Conservation (phyloP, 805 yeast genomes). For the Hermanozyma aechmeae region DNA sequence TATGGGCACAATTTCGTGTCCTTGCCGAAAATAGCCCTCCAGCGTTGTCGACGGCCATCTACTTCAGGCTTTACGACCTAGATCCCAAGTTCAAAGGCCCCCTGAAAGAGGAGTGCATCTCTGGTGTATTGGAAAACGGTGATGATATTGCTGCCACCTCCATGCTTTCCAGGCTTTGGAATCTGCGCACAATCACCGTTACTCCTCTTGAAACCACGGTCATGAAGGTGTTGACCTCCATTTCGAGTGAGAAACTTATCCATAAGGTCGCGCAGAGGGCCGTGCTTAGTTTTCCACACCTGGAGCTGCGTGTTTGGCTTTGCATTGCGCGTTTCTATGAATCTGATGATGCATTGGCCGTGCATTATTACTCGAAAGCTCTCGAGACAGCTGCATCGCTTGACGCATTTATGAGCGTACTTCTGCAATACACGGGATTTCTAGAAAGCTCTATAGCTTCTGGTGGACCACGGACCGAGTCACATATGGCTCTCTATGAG, state of each 20-base stretch:
- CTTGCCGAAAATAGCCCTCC: not conserved
- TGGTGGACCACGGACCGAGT: no score
- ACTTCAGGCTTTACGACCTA: not conserved
- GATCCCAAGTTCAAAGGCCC: not conserved
- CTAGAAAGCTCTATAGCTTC: no score
- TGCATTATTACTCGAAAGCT: no score
- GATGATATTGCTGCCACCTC: not conserved
- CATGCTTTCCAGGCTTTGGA: not conserved
- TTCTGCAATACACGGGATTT: no score
- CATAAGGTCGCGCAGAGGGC: slow-evolving; percentile 43
- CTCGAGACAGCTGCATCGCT: no score
- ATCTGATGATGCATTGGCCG: no score
- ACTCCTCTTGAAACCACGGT: slow-evolving; percentile 14
- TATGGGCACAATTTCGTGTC: not conserved
- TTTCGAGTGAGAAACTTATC: slow-evolving; percentile 52
- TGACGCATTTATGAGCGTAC: no score
- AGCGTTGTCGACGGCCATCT: not conserved
- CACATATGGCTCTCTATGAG: no score
- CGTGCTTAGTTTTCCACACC: not conserved
- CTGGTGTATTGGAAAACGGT: not conserved
- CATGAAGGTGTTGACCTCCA: slow-evolving; percentile 53
- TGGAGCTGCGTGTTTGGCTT: no score
- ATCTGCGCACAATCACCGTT: not conserved
- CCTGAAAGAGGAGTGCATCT: not conserved
- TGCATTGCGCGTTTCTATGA: no score